A percentile compares a stretch with the other conserved stretches of the same genome.
Evolutionary conservation across 176 grass and related monocot species (phyloP).

Genomic region (Eleusine coracana): DNA sequence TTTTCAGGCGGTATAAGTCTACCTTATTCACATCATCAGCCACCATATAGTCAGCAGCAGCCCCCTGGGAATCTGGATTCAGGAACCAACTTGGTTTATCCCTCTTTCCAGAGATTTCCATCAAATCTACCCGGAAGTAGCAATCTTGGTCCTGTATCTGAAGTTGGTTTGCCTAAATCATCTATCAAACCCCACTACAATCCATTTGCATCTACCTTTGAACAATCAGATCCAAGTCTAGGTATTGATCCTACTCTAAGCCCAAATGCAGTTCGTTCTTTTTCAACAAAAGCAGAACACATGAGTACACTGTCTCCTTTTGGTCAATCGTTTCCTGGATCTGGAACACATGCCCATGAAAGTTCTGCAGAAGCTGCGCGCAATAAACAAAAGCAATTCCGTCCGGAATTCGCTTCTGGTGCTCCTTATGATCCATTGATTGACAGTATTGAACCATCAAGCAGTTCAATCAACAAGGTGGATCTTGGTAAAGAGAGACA

Average conservation of each 20-base stretch:
- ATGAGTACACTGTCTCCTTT: slow-evolving; percentile 36
- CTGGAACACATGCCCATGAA: slow-evolving; percentile 47
- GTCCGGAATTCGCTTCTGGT: slow-evolving; percentile 42
- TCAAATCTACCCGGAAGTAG: slow-evolving; percentile 53
- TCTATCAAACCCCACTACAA: slow-evolving; percentile 89
- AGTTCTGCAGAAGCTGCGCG: slow-evolving; percentile 50
- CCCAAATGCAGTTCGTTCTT: slow-evolving; percentile 47
- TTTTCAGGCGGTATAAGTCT: slow-evolving; percentile 48
- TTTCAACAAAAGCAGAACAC: slow-evolving; percentile 49
- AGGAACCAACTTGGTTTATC: slow-evolving; percentile 52
- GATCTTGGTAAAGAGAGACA: slow-evolving; percentile 61
- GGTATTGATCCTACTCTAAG: slow-evolving; percentile 46
- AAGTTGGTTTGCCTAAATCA: slow-evolving; percentile 56
- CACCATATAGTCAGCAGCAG: slow-evolving; percentile 55
- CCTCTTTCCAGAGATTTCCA: slow-evolving; percentile 51
- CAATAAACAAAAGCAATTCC: slow-evolving; percentile 45
- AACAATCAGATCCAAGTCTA: slow-evolving; percentile 57
- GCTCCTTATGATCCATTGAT: slow-evolving; percentile 84
- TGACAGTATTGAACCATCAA: slow-evolving; percentile 90
- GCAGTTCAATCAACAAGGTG: slow-evolving; percentile 65
- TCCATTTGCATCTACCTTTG: slow-evolving; percentile 99
- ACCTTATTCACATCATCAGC: slow-evolving; percentile 54
- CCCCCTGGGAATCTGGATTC: slow-evolving; percentile 58
- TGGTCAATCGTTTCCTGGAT: slow-evolving; percentile 53
- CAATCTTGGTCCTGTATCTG: slow-evolving; percentile 51